Percentiles rank a stretch among this genome's conserved stretches.
Conservation (phyloP, 129 eudicot species). For the Tagetes erecta region DNA sequence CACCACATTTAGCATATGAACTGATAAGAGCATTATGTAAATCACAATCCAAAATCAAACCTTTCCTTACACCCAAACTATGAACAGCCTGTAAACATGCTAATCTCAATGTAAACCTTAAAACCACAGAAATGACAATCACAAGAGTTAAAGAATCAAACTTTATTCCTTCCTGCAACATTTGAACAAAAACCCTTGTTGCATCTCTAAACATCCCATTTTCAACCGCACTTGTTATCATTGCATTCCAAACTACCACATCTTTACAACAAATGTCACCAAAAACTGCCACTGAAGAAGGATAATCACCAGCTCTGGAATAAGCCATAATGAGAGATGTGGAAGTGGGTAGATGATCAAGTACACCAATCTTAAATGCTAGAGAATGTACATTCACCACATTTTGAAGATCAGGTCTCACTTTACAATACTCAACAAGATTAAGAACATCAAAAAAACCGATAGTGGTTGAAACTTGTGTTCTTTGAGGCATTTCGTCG, state of each 20-base stretch:
- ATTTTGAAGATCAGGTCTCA: slow-evolving; percentile 23
- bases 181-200: slow-evolving; percentile 36
- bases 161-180: slow-evolving; percentile 40
- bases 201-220: slow-evolving; percentile 31
- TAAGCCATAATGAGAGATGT: slow-evolving; percentile 55
- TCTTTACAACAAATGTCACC: slow-evolving; percentile 49
- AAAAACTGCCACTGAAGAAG: slow-evolving; percentile 41
- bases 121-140: slow-evolving; percentile 42
- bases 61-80: slow-evolving; percentile 46
- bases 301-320: slow-evolving; percentile 42
- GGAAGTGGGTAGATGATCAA: slow-evolving; percentile 45
- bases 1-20: slow-evolving; percentile 52
- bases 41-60: slow-evolving; percentile 43
- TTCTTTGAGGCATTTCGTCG: slow-evolving; percentile 53
- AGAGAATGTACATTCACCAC: slow-evolving; percentile 45
- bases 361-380: slow-evolving; percentile 52
- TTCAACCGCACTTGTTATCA: slow-evolving; percentile 49
- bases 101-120: slow-evolving; percentile 26
- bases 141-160: slow-evolving; percentile 62
- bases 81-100: slow-evolving; percentile 41
- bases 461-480: background rate
- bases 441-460: slow-evolving; percentile 44
- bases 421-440: slow-evolving; percentile 37
- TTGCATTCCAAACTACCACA: slow-evolving; percentile 67
- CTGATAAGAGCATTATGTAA: slow-evolving; percentile 53